A percentile compares a stretch with the other conserved stretches of the same genome.
Conservation (phyloP, 257 asterid species). For the Solanum virginianum region DNA sequence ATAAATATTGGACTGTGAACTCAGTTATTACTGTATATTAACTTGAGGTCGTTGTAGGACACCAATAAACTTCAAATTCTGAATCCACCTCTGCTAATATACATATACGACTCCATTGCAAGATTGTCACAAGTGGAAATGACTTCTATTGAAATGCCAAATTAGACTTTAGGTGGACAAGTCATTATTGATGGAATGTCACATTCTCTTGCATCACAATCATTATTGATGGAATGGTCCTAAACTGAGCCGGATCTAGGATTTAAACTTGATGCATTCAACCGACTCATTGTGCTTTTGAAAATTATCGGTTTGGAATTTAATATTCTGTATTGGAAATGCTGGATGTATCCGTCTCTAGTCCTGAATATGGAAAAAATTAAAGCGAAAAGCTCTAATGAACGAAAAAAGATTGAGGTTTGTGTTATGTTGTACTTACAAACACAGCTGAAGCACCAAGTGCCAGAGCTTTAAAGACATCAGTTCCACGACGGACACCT, state of each 20-base stretch:
- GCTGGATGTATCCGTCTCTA: not conserved
- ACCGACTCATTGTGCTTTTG: not conserved
- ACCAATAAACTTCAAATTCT: not conserved
- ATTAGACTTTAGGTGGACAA: not conserved
- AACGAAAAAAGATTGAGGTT: not conserved
- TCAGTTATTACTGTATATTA: not conserved
- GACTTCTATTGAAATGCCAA: not conserved
- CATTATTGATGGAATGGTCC: not conserved
- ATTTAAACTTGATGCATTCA: not conserved
- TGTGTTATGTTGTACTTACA: conserved; percentile 35
- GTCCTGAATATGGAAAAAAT: not conserved
- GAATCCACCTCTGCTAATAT: not conserved
- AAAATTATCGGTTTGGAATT: not conserved
- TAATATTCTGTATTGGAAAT: not conserved
- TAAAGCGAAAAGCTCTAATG: not conserved
- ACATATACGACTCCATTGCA: not conserved
- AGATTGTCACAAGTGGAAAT: not conserved
- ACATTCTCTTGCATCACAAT: not conserved
- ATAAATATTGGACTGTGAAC: not conserved
- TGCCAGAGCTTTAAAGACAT: conserved; percentile 94
- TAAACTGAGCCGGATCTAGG: not conserved
- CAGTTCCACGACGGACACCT: conserved; percentile 92
- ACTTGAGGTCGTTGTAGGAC: not conserved
- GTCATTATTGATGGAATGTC: not conserved
- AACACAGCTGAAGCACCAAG: conserved; percentile 90